Percentiles rank a stretch among this genome's conserved stretches.
phyloP scores from a whole-genome alignment of 768 basidiomycete species.

The Dentipellis sp. region DNA sequence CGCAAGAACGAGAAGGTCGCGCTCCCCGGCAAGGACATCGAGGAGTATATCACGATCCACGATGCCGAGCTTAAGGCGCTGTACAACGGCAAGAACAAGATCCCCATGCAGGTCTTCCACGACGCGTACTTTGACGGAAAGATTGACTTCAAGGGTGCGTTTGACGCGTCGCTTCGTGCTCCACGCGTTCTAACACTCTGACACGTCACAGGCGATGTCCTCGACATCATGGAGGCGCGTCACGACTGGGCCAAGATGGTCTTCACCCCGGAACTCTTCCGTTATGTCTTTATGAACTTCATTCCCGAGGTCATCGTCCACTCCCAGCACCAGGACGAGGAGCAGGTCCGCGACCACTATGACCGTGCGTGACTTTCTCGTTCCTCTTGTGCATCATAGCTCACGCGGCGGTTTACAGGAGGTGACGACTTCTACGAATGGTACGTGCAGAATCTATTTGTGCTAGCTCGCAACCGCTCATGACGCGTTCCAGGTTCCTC shows the following conservation, averaged over 20 bases:
- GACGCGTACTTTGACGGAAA: slow-evolving; percentile 97
- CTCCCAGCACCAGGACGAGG: slow-evolving; percentile 85
- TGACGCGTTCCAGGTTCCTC: slow-evolving; percentile 55
- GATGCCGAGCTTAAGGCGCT: slow-evolving; percentile 70
- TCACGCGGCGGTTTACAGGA: slow-evolving; percentile 30
- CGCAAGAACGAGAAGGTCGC: slow-evolving; percentile 79
- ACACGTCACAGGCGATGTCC: slow-evolving; percentile 63
- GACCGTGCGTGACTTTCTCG: slow-evolving; percentile 50
- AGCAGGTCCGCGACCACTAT: slow-evolving; percentile 93
- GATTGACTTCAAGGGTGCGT: slow-evolving; percentile 87
- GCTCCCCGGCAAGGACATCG: slow-evolving; percentile 78
- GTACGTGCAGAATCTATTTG: slow-evolving; percentile 26
- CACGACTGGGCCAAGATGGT: slow-evolving; percentile 94
- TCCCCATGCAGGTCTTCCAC: slow-evolving; percentile 96
- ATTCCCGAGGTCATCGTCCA: slow-evolving; percentile 93
- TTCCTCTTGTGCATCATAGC: slow-evolving; percentile 3
- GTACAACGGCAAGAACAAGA: slow-evolving; percentile 82
- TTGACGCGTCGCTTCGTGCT: background rate
- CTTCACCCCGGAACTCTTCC: slow-evolving; percentile 87
- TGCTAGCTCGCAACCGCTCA: no score
- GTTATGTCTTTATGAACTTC: slow-evolving; percentile 82
- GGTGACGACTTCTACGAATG: slow-evolving; percentile 96
- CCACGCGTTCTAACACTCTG: slow-evolving; percentile 2
- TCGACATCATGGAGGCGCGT: slow-evolving; percentile 88
- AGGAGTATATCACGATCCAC: slow-evolving; percentile 86